Evolutionary conservation across 192 early-diverging fungal genomes (phyloP), one percentile per base, ranked within the genome.

Genomic region (Backusella sp.): DNA sequence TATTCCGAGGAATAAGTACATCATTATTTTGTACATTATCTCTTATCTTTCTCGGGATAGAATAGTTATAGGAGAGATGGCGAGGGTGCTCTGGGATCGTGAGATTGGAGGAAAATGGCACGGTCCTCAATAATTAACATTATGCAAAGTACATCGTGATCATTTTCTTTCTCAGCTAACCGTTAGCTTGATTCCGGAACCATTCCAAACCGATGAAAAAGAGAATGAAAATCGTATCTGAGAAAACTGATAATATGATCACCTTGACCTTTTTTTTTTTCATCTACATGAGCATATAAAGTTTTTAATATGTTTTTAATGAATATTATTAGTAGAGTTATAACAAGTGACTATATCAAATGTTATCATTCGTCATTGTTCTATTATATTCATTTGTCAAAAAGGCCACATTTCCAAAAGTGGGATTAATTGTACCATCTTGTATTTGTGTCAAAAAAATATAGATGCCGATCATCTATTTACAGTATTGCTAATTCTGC

Each of bases 61-160:
- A 7, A 21, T 23, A 21, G 19, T 32, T 32, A 32, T 32, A 53
- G 19, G 19, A 3, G n/a, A n/a, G 53, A 56, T 32, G 32, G 42
- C 42, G 42, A 39, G 32, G 32, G 37, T 44, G 42, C 0, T 44
- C 14, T 44, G 15, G 42, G 9, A 56, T 56, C 53, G 53, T 56
- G 53, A 56, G 53, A 56, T 21, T 56, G n/a, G 53, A 56, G 8
- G 8, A 56, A 21, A 56, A 56, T 56, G 21, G 21, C n/a, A 56
- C 53, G 53, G n/a, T 21, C 53, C 53, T 56, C 9, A 21, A 56
- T 56, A 56, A 8, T 56, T 56, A 56, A n/a, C 49, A n/a, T 53
- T 53, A 53, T 56, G 53, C 53, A 56, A 56, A 56, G 7, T 21
- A n/a, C 53, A 56, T 56, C 53, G 53, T 56, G 53, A 56, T 56